Evolutionary conservation across 1,139 yeast species (phyloP), one percentile per base, ranked within the genome.

Genomic region (Candida mesenterica): DNA sequence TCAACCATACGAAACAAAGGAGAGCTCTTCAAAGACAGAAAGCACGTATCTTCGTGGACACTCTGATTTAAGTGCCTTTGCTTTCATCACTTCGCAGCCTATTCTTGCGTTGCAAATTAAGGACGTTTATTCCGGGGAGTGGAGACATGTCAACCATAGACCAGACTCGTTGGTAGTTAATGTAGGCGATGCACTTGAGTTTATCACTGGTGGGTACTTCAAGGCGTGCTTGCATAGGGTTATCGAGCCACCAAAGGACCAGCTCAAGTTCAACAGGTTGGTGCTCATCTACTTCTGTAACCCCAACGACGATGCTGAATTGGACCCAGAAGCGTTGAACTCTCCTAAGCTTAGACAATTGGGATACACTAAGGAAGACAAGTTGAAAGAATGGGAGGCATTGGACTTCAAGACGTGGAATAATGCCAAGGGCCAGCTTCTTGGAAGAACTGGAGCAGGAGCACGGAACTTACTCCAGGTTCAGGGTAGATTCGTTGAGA

Each of bases 21-120:
- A 7, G 36, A 47, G 16, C 44, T 43, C 10, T 60, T 64, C 12
- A 48, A 46, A 13, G 47, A 53, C 66, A 0, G 56, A 59, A 13
- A 56, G 59, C 15, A 71, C 69, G 7, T 71, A 73, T 74, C 53
- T 73, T 17, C 55, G 78, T 37, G 79, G 79, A 1, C 79, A 73
- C 41, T 66, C 75, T 9, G 79, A 74, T 49, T 62, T 67, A 26
- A 62, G 71, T 33, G 77, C 69, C 1, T 65, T 73, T 38, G 64
- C 78, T 0, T 72, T 73, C 37, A 68, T 73, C 20, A 62, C 72
- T 3, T 66, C 74, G 31, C 75, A 71, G 48, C 75, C 77, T 6
- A 70, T 72, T 42, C 49, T 69, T n/a, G 63, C 77, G 5, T 56
- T 73, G 27, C 79, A 73, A 43, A 71, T 73, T 32, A 57, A 68